Evolutionary conservation across 1,139 yeast genomes (phyloP), one percentile per base, ranked within the genome.

Genomic region (Casaregolazyma suthepensis): DNA sequence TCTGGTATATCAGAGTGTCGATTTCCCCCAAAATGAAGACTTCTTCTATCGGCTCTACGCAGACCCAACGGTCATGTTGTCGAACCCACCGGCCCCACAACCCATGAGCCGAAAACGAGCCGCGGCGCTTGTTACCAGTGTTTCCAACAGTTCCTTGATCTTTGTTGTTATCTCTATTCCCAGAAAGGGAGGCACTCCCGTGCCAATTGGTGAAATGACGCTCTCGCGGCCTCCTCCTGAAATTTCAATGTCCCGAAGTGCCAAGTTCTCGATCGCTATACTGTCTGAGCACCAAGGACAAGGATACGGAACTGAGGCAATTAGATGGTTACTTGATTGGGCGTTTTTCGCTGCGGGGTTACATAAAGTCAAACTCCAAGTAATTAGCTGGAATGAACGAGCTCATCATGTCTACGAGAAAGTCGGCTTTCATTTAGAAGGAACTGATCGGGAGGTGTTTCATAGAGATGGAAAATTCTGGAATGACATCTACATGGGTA

Each of bases 221-320:
- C 40, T 35, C 17, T 15, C 17, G 17, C 9, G 13, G 13, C 40
- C 40, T 9, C 40, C 9, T 35, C 9, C 17, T 2, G 40, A 35
- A 35, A 6, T 35, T 18, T 19, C 26, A n/a, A 18, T 17, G 23
- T 29, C 35, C 40, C 40, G 40, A 4, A 22, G 40, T 29, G 48
- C 26, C 38, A 20, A 29, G 13, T 18, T 45, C 15, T 35, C 42
- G 2, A 45, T 45, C 38, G 48, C 19, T 9, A 18, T 45, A 19
- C 18, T 15, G 15, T 13, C 35, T 29, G 42, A 17, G 20, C n/a
- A 18, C 19, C 48, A 45, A 18, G 40, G 48, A 17, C 5, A 45
- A 18, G 48, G 48, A 29, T 45, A 45, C 15, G 48, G 48, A 26
- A 31, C 48, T n/a, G 48, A 45, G n/a, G 40, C 40, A 17, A 31